Evolutionary conservation across 2,329 filamentous ascomycete genomes (phyloP), one percentile per base, ranked within the genome.

Genomic region (Elsinoe ampelina): DNA sequence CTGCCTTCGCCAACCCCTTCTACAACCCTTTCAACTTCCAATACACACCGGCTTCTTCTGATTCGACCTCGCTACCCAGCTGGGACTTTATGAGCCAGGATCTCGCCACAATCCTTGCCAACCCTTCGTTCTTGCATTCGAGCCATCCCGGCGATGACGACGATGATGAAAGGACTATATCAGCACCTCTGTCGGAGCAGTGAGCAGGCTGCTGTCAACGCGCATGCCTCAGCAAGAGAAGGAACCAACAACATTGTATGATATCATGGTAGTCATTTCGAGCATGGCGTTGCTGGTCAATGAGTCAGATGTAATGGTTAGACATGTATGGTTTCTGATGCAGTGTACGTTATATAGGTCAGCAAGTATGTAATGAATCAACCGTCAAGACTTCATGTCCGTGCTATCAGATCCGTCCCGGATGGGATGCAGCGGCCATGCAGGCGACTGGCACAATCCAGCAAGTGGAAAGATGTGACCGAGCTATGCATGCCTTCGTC

Each of bases 41-140:
- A 58, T 39, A 47, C 42, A 7, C 58, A 54, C 38, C 54, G 1
- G 56, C 57, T 20, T 17, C 54, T 7, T 48, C 51, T 34, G 59
- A 62, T 1, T 38, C 55, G 32, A 39, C 42, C 36, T 26, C 57
- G 13, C 36, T 59, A 39, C 26, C 56, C 5, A 35, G 45, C 1
- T 62, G 60, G 60, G 61, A 64, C 47, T 51, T 61, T 26, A 52
- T 63, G 42, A 45, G 48, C 13, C 55, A 55, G 13, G 58, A 61
- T 22, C 42, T 54, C 35, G 50, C 48, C 12, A 35, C 26, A 12
- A 56, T 56, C 22, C 36, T 62, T 20, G 43, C 57, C 32, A 68
- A 67, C 34, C 64, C 66, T 12, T 59, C 67, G 19, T 68, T 69
- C 60, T 62, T 58, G 32, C 57, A 59, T 35, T 55, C 43, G n/a